phyloP scores from a whole-genome alignment of 2,329 filamentous ascomycete species.

The Chaetomium olivaceum region DNA sequence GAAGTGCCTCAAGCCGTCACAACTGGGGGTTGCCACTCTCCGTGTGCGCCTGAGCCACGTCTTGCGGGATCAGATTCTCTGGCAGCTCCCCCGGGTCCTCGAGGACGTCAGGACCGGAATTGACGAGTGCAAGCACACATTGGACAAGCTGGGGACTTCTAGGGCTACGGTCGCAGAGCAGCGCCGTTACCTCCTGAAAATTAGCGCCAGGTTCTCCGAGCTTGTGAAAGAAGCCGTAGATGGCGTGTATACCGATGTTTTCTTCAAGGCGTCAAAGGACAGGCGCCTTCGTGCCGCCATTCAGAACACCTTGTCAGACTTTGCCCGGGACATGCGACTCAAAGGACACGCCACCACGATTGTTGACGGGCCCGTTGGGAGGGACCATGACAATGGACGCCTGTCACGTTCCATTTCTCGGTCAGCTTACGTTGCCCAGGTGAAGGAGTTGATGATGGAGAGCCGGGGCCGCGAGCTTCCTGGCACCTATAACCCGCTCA shows the following conservation, averaged over 20 bases:
- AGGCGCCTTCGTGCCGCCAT: constrained; percentile 53
- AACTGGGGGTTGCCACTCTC: constrained; percentile 52
- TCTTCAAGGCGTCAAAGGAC: constrained; percentile 33
- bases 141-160: constrained; percentile 52
- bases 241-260: constrained; percentile 34
- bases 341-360: constrained; percentile 42
- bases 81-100: constrained; percentile 49
- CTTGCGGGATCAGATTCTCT: constrained; percentile 49
- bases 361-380: constrained; percentile 35
- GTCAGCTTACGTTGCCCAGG: constrained; percentile 28
- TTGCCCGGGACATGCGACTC: constrained; percentile 46
- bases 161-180: constrained; percentile 43
- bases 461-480: constrained; percentile 41
- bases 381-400: background rate
- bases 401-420: constrained; percentile 23
- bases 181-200: constrained; percentile 36
- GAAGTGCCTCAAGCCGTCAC: constrained; percentile 37
- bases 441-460: constrained; percentile 34
- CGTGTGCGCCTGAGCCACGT: constrained; percentile 52
- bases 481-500: constrained; percentile 40
- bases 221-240: constrained; percentile 35
- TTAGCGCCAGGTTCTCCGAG: constrained; percentile 34
- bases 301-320: constrained; percentile 51
- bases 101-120: constrained; percentile 45
- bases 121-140: constrained; percentile 37